Conservation (phyloP, 495 filamentous ascomycete species). For the Pseudoneurospora amorphoporcata region DNA sequence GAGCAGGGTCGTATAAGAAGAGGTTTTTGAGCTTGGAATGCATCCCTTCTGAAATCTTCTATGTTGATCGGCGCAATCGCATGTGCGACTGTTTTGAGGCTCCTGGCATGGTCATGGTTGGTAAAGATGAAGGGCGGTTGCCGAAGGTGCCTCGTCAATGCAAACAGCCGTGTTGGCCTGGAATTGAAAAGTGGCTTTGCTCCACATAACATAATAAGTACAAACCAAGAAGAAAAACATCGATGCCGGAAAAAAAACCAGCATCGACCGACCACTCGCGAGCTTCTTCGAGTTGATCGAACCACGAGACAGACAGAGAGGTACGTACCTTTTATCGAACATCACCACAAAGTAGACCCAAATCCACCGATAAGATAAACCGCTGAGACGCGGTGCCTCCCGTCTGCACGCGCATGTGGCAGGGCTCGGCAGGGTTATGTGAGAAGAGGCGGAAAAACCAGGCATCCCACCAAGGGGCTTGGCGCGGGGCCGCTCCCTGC, state of each 20-base stretch:
- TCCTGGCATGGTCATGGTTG: neutral
- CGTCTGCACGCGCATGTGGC: neutral
- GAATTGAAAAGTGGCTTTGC: neutral
- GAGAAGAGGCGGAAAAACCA: neutral
- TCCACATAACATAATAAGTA: neutral
- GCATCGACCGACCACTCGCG: neutral
- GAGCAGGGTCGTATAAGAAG: neutral
- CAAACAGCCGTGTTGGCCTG: neutral
- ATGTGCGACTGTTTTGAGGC: neutral
- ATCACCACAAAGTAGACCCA: neutral
- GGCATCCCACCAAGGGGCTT: constrained; percentile 1
- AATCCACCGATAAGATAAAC: neutral
- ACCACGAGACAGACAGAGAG: neutral
- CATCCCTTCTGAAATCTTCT: neutral
- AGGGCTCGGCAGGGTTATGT: neutral
- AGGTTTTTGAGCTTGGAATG: constrained; percentile 1
- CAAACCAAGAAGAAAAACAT: neutral
- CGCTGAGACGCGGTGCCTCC: neutral
- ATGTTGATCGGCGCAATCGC: neutral
- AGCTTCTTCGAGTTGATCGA: neutral
- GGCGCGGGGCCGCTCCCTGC: constrained; percentile 7
- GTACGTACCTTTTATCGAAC: neutral
- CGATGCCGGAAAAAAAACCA: neutral
- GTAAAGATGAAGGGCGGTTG: neutral
- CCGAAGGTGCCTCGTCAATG: neutral